phyloP scores from a whole-genome alignment of 2,329 filamentous ascomycete genomes.

The Aspergillus sp. region DNA sequence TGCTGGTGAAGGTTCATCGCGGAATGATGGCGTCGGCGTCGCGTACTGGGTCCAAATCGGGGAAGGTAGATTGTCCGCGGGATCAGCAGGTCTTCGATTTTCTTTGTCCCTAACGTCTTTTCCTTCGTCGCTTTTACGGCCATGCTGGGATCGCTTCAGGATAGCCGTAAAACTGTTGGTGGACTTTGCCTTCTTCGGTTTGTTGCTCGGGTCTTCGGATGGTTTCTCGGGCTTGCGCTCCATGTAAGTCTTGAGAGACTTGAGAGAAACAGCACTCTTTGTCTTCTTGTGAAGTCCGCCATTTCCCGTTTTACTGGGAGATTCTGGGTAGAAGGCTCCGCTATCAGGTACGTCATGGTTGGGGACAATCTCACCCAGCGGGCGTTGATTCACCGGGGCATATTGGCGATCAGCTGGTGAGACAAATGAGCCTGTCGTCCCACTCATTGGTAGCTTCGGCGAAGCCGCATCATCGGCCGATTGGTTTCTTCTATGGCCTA shows the following conservation, averaged over 20 bases:
- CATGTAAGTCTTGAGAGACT: conserved; percentile 48
- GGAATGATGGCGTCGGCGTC: conserved; percentile 39
- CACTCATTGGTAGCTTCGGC: conserved; percentile 39
- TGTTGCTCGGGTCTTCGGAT: conserved; percentile 39
- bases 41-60: conserved; percentile 82
- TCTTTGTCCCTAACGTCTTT: conserved; percentile 71
- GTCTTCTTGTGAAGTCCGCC: conserved; percentile 52
- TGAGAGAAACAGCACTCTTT: conserved; percentile 54
- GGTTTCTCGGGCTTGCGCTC: conserved; percentile 41
- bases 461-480: conserved; percentile 34
- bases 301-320: conserved; percentile 38
- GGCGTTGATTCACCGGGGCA: conserved; percentile 33
- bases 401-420: conserved; percentile 53
- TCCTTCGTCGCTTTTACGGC: conserved; percentile 58
- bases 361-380: conserved; percentile 39
- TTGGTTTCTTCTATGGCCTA: conserved; percentile 51
- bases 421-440: conserved; percentile 39
- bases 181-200: conserved; percentile 74
- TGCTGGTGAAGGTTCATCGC: conserved; percentile 35
- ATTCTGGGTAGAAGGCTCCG: conserved; percentile 25
- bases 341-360: conserved; percentile 35
- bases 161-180: conserved; percentile 77
- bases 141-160: conserved; percentile 71
- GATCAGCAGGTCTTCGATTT: conserved; percentile 66
- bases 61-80: conserved; percentile 51